A percentile compares a stretch with the other conserved stretches of the same genome.
Conservation (phyloP, 2,329 filamentous ascomycete species). For the Chaetothyriales sp. region DNA sequence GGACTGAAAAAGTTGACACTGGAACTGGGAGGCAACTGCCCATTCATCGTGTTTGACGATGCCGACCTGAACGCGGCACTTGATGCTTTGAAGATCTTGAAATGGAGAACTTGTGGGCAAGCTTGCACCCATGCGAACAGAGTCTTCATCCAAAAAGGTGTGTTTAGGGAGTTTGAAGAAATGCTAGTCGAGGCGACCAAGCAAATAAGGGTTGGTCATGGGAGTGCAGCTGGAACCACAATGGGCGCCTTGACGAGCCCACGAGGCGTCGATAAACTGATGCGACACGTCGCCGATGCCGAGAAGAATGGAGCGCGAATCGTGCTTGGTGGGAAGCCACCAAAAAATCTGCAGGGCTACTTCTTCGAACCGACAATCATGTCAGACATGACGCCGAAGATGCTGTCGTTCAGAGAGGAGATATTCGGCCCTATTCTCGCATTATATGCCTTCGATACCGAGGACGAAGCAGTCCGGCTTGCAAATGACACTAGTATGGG, state of each 20-base stretch:
- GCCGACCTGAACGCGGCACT: slow-evolving; percentile 37
- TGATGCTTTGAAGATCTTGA: slow-evolving; percentile 1
- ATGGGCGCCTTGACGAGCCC: slow-evolving; percentile 48
- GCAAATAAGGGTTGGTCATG: slow-evolving; percentile 45
- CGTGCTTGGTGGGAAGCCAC: slow-evolving; percentile 40
- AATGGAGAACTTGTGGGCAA: slow-evolving; percentile 4
- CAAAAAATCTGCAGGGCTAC: slow-evolving; percentile 39
- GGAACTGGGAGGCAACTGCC: slow-evolving; percentile 51
- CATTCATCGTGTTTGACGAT: slow-evolving; percentile 50
- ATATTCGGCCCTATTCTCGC: slow-evolving; percentile 39
- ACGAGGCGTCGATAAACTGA: slow-evolving; percentile 42
- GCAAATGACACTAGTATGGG: slow-evolving; percentile 46
- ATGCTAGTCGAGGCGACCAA: slow-evolving; percentile 40
- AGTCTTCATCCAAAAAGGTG: slow-evolving; percentile 48
- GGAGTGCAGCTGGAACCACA: slow-evolving; percentile 37
- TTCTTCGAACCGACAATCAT: slow-evolving; percentile 50
- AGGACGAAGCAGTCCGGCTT: slow-evolving; percentile 35
- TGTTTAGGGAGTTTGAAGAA: slow-evolving; percentile 47
- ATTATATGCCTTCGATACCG: slow-evolving; percentile 38
- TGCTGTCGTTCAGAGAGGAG: slow-evolving; percentile 34
- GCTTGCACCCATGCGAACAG: slow-evolving; percentile 48
- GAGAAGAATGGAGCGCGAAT: slow-evolving; percentile 42
- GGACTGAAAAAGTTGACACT: slow-evolving; percentile 50
- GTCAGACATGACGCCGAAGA: slow-evolving; percentile 34
- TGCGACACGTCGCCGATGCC: slow-evolving; percentile 44